Conservation (phyloP, 1,139 yeast genomes). For the Zhuliangozyma parablackwelliae region DNA sequence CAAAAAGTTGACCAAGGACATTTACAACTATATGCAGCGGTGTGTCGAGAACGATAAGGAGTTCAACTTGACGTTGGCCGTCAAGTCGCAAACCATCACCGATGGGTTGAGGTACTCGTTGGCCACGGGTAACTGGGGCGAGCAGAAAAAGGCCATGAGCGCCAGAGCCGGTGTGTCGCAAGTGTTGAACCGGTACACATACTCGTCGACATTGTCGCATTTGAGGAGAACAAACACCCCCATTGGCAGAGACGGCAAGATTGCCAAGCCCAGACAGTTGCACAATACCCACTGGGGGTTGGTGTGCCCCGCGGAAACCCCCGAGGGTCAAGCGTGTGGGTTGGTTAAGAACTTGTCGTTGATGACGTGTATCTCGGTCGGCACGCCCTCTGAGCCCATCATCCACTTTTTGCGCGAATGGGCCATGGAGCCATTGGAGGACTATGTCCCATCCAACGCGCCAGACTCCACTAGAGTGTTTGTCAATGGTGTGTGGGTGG, state of each 20-base stretch:
- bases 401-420: conserved; percentile 92
- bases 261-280: conserved; percentile 96
- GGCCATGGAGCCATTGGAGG: conserved; percentile 99
- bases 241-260: conserved; percentile 97
- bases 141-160: conserved; percentile 98
- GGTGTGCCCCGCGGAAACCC: conserved; percentile 99
- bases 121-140: conserved; percentile 99
- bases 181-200: conserved; percentile 95
- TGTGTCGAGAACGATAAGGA: conserved; percentile 98
- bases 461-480: conserved; percentile 92
- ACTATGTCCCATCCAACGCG: conserved; percentile 87
- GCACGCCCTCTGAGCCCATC: conserved; percentile 95
- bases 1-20: conserved; percentile 90
- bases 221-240: conserved; percentile 98
- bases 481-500: conserved; percentile 99
- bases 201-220: conserved; percentile 95
- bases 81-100: conserved; percentile 93
- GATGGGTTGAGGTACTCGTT: conserved; percentile 95
- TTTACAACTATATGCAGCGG: conserved; percentile 96
- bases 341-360: conserved; percentile 90
- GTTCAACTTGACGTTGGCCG: conserved; percentile 92
- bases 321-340: conserved; percentile 99
- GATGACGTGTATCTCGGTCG: conserved; percentile 97
- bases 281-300: conserved; percentile 99
- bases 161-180: conserved; percentile 99